Conservation (phyloP, 495 filamentous ascomycete species). For the Penicillium coffeae region DNA sequence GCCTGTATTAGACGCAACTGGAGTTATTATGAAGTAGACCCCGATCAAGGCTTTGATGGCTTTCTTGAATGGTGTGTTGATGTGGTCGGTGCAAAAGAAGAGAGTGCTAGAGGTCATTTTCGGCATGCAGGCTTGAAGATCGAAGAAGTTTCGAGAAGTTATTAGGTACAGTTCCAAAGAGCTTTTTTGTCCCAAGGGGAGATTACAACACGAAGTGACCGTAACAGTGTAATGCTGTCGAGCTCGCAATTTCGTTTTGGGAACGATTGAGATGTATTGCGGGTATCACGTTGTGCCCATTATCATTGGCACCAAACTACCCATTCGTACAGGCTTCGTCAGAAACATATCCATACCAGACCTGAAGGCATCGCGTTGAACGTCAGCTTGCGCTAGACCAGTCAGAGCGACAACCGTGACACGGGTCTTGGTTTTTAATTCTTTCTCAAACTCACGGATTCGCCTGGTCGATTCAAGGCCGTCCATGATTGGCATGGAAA, state of each 20-base stretch:
- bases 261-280: no score
- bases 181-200: no score
- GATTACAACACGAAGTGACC: no score
- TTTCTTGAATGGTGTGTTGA: slow-evolving; percentile 26
- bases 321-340: slow-evolving; percentile 29
- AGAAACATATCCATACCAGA: slow-evolving; percentile 38
- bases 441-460: slow-evolving; percentile 43
- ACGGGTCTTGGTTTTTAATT: background rate
- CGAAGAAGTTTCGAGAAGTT: no score
- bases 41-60: slow-evolving; percentile 28
- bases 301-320: slow-evolving; percentile 13
- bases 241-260: no score
- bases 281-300: no score
- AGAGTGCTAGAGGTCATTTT: slow-evolving; percentile 24
- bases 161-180: no score
- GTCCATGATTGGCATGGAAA: slow-evolving; percentile 59
- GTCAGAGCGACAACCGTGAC: slow-evolving; percentile 31
- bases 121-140: slow-evolving; percentile 15
- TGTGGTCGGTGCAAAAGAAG: slow-evolving; percentile 14
- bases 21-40: slow-evolving; percentile 23
- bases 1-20: slow-evolving; percentile 14
- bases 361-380: slow-evolving; percentile 24
- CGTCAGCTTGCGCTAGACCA: slow-evolving; percentile 28
- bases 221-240: no score
- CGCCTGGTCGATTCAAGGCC: slow-evolving; percentile 48